Evolutionary conservation across 768 basidiomycete species (phyloP).

Genomic region (Auricularia sp.): DNA sequence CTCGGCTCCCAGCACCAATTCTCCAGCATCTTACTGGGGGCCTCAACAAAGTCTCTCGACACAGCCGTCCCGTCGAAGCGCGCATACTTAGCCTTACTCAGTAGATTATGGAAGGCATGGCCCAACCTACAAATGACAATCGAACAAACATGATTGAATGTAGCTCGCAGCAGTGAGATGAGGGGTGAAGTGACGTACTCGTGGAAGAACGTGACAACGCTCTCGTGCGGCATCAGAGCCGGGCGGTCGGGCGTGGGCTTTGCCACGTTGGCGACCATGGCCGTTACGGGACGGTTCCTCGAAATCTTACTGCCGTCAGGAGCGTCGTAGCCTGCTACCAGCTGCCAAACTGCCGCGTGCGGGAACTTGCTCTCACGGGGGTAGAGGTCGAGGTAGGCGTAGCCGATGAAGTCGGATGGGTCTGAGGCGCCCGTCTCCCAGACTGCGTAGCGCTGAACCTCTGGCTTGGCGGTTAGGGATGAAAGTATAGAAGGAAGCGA

Average conservation of each 20-base stretch:
- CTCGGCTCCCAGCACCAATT: conserved; percentile 88
- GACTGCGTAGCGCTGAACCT: conserved; percentile 75
- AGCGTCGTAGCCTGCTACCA: conserved; percentile 55
- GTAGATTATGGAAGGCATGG: conserved; percentile 39
- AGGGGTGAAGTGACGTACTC: conserved; percentile 26
- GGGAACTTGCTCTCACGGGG: conserved; percentile 74
- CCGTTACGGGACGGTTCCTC: conserved; percentile 60
- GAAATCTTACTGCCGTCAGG: conserved; percentile 27
- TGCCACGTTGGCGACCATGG: conserved; percentile 88
- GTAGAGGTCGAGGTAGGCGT: conserved; percentile 83
- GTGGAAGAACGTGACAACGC: conserved; percentile 87
- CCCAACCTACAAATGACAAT: conserved; percentile 46
- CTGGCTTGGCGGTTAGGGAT: conserved; percentile 15
- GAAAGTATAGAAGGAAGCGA: too few relatives aligned
- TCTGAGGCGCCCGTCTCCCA: conserved; percentile 73
- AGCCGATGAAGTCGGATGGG: conserved; percentile 65
- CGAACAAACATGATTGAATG: not conserved
- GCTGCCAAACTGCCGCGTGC: conserved; percentile 78
- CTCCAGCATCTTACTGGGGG: conserved; percentile 87
- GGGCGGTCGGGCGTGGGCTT: conserved; percentile 74
- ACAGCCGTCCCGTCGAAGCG: conserved; percentile 80
- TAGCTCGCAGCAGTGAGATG: not conserved
- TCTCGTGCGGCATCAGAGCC: conserved; percentile 77
- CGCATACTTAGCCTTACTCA: conserved; percentile 58
- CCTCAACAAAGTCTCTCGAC: conserved; percentile 77